Base-by-base conservation (phyloP, 2,329 filamentous ascomycete genomes). In the Botrytis elliptica region DNA sequence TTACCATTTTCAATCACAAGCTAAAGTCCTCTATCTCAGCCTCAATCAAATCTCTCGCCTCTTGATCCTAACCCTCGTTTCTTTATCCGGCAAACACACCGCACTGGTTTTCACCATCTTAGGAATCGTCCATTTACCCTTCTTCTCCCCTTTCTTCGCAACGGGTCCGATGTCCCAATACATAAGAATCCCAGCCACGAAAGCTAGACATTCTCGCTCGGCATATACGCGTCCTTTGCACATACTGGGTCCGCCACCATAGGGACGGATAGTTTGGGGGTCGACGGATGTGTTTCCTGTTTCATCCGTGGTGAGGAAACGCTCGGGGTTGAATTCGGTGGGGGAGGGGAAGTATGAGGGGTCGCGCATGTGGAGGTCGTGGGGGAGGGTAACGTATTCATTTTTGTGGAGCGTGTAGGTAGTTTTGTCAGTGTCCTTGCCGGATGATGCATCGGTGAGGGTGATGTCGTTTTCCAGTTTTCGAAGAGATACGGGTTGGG, bases 91-190 rank as follows among this genome's bases (percentile, higher is more conserved):
- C 73, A 84, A 82, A 77, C 85, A 86, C 22, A 88, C 84, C 3
- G 84, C 85, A 71, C 83, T 85, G 9, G 85, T 85, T 75, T 83
- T 84, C 77, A 79, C 83, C 78, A 84, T 84, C 59, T 80, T 82
- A 0, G 89, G 89, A 62, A 90, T 82, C 29, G 82, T 82, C 85
- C 88, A 89, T 0, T 57, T 64, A 3, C 80, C 81, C 52, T 69
- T 72, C 63, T 63, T 63, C 33, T 71, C 69, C 10, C 81, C 81
- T 36, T 75, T 75, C 25, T 83, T 83, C 66, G 80, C 80, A 0
- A 81, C 83, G 0, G 86, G 83, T 71, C 86, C 82, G 73, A 90
- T 85, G 62, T 90, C 86, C 87, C 88, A 90, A 77, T 88, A 83
- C 9, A 84, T 82, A 33, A 90, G 78, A 36, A 90, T 84, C 1